Evolutionary conservation across 805 yeast genomes (phyloP), one percentile per base, ranked within the genome.

Genomic region (Ogataea methanolica): DNA sequence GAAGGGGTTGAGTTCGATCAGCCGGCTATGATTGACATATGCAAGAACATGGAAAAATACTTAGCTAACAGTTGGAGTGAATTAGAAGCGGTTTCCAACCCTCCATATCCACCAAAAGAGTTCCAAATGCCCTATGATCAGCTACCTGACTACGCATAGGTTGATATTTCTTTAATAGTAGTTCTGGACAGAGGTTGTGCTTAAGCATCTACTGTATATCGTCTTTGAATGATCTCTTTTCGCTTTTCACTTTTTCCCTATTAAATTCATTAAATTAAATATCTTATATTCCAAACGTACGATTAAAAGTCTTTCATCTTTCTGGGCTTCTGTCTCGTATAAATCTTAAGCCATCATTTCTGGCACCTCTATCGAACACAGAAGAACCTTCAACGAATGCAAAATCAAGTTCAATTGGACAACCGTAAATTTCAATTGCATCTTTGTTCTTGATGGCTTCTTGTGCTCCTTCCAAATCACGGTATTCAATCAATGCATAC

Each of bases 401-500:
- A 55, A 56, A 74, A 44, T 71, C 74, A 5, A 63, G 67, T 4
- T 54, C 51, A 1, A 74, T 22, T 8, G 29, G 39, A 5, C 56
- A 53, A 3, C 70, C 79, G 31, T 72, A 48, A 0, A 73, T 44
- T 42, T 65, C 68, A n/a, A 53, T n/a, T 3, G 56, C 53, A 1
- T 67, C 68, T 2, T 29, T 17, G 17, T 62, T 47, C 4, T 42
- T 38, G 2, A 71, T 57, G 0, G 75, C 73, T 6, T 49, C 48
- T 22, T 55, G 43, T 3, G 75, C 75, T 29, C 69, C 73, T 7
- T 55, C 63, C 6, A 58, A 41, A 0, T 49, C 52, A 2, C 43
- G 54, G 47, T 59, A 74, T 49, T 74, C 76, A 2, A 73, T 48
- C 22, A 74, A 53, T 1, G 72, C 76, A 49, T 75, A 74, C 0